Conservation (phyloP, 805 yeast species). For the Pichia exigua region DNA sequence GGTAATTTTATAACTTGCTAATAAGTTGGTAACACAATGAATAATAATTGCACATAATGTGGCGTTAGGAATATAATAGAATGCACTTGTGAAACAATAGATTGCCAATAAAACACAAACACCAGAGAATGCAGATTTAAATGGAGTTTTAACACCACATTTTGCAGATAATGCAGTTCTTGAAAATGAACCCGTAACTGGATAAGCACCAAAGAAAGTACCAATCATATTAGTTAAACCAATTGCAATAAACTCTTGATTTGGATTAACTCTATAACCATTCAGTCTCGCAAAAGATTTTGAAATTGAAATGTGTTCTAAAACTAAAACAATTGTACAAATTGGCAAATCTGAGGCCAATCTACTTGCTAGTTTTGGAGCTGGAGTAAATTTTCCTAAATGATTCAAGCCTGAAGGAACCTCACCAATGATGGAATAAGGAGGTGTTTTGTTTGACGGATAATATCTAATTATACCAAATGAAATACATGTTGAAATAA, state of each 20-base stretch:
- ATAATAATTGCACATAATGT: conserved; percentile 81
- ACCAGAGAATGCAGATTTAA: conserved; percentile 89
- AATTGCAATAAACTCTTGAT: conserved; percentile 90
- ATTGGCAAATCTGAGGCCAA: conserved; percentile 80
- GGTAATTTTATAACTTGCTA: conserved; percentile 61
- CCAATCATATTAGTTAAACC: conserved; percentile 88
- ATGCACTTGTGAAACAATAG: conserved; percentile 74
- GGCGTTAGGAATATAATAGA: conserved; percentile 87
- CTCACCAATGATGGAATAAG: conserved; percentile 58
- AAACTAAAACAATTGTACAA: conserved; percentile 68
- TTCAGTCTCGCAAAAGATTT: conserved; percentile 90
- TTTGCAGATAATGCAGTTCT: conserved; percentile 91
- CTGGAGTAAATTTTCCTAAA: conserved; percentile 65
- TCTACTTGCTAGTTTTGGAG: conserved; percentile 47
- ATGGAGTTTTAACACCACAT: conserved; percentile 91
- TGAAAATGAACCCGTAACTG: conserved; percentile 93
- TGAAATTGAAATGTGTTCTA: conserved; percentile 90
- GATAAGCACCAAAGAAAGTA: conserved; percentile 88
- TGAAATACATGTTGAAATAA: conserved; percentile 75
- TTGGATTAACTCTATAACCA: conserved; percentile 84
- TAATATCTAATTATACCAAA: conserved; percentile 60
- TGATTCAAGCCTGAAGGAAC: conserved; percentile 80
- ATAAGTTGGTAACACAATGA: conserved; percentile 84
- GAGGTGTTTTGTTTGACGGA: conserved; percentile 20
- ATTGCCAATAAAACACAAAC: conserved; percentile 80